Conservation (phyloP, 1,284 basidiomycete genomes). For the Boletellus deceptivus region DNA sequence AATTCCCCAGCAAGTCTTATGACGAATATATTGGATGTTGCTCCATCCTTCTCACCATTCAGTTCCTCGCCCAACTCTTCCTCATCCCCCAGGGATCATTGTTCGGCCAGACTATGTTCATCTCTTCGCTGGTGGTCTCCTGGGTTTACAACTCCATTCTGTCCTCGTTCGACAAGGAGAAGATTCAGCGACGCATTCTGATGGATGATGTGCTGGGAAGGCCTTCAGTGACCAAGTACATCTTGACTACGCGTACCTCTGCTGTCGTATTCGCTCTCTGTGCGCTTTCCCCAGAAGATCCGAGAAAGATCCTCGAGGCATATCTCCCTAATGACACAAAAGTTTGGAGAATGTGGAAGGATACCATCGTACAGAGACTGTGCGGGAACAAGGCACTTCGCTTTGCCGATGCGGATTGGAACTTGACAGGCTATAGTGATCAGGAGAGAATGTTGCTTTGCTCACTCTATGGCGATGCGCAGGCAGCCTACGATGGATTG, state of each 20-base stretch:
- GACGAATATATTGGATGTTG: slow-evolving; percentile 22
- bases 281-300: slow-evolving; percentile 18
- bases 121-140: slow-evolving; percentile 26
- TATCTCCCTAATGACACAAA: slow-evolving; percentile 27
- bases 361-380: slow-evolving; percentile 10
- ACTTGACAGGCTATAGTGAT: slow-evolving; percentile 2
- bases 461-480: slow-evolving; percentile 22
- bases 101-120: slow-evolving; percentile 31
- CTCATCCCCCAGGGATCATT: slow-evolving; percentile 19
- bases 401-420: slow-evolving; percentile 16
- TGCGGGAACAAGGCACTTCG: slow-evolving; percentile 2
- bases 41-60: slow-evolving; percentile 22
- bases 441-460: slow-evolving; percentile 12
- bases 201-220: slow-evolving; percentile 14
- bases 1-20: slow-evolving; percentile 12
- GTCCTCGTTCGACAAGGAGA: slow-evolving; percentile 27
- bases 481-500: slow-evolving; percentile 10
- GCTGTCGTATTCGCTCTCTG: slow-evolving; percentile 27
- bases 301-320: slow-evolving; percentile 20
- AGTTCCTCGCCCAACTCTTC: slow-evolving; percentile 29
- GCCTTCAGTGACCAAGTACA: slow-evolving; percentile 17
- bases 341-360: slow-evolving; percentile 25
- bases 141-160: slow-evolving; percentile 28
- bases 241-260: slow-evolving; percentile 23
- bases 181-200: slow-evolving; percentile 23